Evolutionary conservation across 306 rosid genomes (phyloP), one percentile per base, ranked within the genome.

Genomic region (Prunus kanzakura): DNA sequence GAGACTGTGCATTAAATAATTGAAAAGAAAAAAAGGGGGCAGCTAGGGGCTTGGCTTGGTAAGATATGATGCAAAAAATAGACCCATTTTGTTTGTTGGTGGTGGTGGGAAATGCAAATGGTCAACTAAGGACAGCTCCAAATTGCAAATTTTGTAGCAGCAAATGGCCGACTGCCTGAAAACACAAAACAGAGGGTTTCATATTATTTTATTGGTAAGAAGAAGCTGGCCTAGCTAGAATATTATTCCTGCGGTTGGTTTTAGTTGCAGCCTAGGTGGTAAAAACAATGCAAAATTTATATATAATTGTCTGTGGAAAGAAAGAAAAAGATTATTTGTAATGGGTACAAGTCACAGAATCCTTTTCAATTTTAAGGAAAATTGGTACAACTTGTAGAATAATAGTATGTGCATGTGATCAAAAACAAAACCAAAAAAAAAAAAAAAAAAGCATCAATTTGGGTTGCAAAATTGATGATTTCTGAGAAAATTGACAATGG

Each of bases 101-200:
- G 15, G 19, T n/a, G 15, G 20, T 43, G 50, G 71, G 19, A 43
- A 43, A 20, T 43, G 18, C 4, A 12, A 41, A 12, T 12, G 64
- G 79, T 76, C 79, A 76, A 76, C 79, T 43, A 76, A 66, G 73
- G 79, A 18, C 20, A 38, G 66, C 73, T 52, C 64, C 22, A 50
- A 71, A 38, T 38, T 38, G 43, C 43, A 38, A 19, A 51, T 30
- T 12, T 50, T 74, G 66, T 10, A 6, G 58, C 41, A 47, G 54
- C 66, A 41, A 71, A 35, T 14, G 32, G 35, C 52, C 35, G 20
- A 54, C 22, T 1, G 0, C 23, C 55, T 38, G 56, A 8, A 35
- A 3, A 1, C 41, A 22, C 76, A 8, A 35, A 3, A 1, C 41
- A 22, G 29, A 29, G 12, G 11, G 65, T 14, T 60, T 2, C 41